A percentile compares a stretch with the other conserved stretches of the same genome.
phyloP scores from a whole-genome alignment of 441 rosid species.

The Pelargonium citronellum region DNA sequence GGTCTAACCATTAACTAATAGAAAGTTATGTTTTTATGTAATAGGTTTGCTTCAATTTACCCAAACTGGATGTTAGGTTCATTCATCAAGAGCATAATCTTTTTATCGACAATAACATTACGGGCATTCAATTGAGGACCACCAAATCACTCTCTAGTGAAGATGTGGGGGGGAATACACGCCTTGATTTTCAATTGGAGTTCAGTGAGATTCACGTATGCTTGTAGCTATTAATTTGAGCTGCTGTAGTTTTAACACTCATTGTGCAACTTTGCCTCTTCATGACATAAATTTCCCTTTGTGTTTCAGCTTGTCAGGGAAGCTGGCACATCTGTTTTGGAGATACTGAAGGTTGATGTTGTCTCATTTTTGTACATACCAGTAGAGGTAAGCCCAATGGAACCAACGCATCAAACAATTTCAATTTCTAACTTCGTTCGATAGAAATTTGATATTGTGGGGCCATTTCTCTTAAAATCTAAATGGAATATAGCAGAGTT shows the following conservation, averaged over 20 bases:
- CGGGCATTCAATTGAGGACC: conserved; percentile 72
- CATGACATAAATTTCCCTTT: conserved; percentile 27
- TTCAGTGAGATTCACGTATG: conserved; percentile 95
- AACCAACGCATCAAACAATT: background rate
- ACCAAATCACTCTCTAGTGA: conserved; percentile 64
- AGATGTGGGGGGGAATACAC: conserved; percentile 87
- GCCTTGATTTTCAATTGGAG: conserved; percentile 84
- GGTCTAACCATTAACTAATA: background rate
- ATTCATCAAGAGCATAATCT: conserved; percentile 59
- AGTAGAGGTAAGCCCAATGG: conserved; percentile 52
- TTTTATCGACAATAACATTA: conserved; percentile 67
- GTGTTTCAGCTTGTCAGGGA: conserved; percentile 81
- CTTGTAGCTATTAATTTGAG: conserved; percentile 17
- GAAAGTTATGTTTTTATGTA: conserved; percentile 24
- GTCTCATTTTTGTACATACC: conserved; percentile 76
- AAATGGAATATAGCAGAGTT: no score
- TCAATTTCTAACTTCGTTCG: no score
- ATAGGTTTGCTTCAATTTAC: conserved; percentile 71
- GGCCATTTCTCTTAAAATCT: no score
- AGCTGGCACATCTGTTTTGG: conserved; percentile 68
- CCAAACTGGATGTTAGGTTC: conserved; percentile 80
- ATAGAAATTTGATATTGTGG: no score
- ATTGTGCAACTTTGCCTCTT: conserved; percentile 20
- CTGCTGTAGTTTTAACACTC: conserved; percentile 23
- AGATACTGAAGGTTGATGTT: conserved; percentile 82